Evolutionary conservation across 2,329 filamentous ascomycete genomes (phyloP), one percentile per base, ranked within the genome.

Genomic region (Pezicula rhizophila): DNA sequence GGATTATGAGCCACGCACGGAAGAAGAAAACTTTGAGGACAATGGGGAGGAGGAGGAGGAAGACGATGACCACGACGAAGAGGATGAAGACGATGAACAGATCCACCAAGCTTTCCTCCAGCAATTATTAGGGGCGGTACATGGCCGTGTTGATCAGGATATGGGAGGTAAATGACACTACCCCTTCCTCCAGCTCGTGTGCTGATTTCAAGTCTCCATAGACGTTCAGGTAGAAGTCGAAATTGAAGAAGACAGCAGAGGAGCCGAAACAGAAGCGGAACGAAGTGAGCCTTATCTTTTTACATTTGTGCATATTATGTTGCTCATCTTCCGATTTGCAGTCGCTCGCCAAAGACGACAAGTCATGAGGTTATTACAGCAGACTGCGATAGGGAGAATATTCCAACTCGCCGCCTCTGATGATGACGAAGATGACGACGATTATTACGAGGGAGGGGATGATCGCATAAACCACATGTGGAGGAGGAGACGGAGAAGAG

Each of bases 401-500:
- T 57, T 58, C 40, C 49, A 52, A 41, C 50, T 56, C 33, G 45
- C 50, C 25, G 33, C 43, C 42, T 31, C 17, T 42, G 37, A 39
- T 8, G 38, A 50, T 10, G 50, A 58, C 41, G 46, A 42, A 43
- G 40, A 51, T 17, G 45, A 50, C 34, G 54, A 56, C 12, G 52
- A 52, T 34, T 47, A 54, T 8, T 53, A 56, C 15, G 55, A 56
- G 12, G 57, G 57, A 33, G 58, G 55, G 26, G 55, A 56, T 17
- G 37, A 46, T 23, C 42, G 50, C 18, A 50, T 47, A 33, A 44
- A 50, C 56, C 64, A 69, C 43, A 67, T 73, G 44, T 70, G 73
- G 57, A 68, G 74, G 37, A 65, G 73, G 31, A 68, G 76, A 42
- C 72, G 76, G 46, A 64, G 68, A 17, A 62, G 63, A 10, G 56